Base-by-base conservation (phyloP, 768 basidiomycete genomes). In the Pleurotus tuoliensis region DNA sequence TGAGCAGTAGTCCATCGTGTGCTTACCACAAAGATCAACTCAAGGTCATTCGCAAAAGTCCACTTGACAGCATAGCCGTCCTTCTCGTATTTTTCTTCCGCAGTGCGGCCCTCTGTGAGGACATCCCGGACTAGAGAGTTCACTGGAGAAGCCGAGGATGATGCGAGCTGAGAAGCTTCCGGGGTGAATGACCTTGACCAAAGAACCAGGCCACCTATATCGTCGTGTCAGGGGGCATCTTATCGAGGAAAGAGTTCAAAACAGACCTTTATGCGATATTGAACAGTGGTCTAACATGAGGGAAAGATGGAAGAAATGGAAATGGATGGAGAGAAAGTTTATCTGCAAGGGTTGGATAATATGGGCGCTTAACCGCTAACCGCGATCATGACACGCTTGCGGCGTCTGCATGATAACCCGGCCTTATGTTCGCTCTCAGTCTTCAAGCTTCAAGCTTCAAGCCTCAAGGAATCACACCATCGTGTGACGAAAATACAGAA, bases 131-230 rank as follows among this genome's bases (percentile, higher is more conserved):
- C 86, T 64, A 96, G 86, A 22, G 88, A 83, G 73, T 94, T 94
- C 55, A 95, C 84, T 2, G 93, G 94, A 1, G 90, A 93, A 12
- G 87, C 76, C 2, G 88, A 75, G 16, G 90, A 87, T 41, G 82
- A 77, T 25, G 85, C 82, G 39, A 91, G 73, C 11, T 84, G 77
- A 4, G 83, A 79, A 45, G 90, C 89, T 18, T 90, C 84, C 4
- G 95, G 94, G 0, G 94, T 96, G 73, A 96, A 98, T 2, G 95
- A 94, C 48, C 88, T 84, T 22, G 92, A 93, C 94, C 94, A 98
- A 34, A 98, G 80, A 37, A 98, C 88, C 55, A 97, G 76, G 34
- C 96, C 96, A 58, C 94, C 94, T 94, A 66, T 65, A 12, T 18
- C 30, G 11, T 34, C 30, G 30, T 34, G 30, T 34, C 30, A 34